Percentiles rank a stretch among this genome's conserved stretches.
Evolutionary conservation across 805 yeast species (phyloP).

Genomic region (Candida ficus): DNA sequence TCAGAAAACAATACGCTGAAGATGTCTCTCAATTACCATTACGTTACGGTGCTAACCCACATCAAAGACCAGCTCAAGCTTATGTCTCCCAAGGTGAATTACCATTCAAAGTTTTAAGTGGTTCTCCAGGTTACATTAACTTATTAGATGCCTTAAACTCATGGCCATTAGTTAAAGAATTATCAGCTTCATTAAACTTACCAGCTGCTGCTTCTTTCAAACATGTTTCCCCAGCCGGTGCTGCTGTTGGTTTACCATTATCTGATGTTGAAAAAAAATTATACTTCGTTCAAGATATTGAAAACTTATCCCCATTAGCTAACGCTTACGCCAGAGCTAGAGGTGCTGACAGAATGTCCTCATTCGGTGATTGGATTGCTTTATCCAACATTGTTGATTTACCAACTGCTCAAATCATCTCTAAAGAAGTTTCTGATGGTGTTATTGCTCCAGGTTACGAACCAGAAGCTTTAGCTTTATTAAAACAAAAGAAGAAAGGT

Average conservation of each 20-base stretch:
- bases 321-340: constrained; percentile 98
- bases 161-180: constrained; percentile 98
- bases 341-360: constrained; percentile 99
- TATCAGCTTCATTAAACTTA: constrained; percentile 85
- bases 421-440: constrained; percentile 97
- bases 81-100: constrained; percentile 79
- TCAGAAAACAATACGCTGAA: constrained; percentile 95
- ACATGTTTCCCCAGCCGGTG: constrained; percentile 99
- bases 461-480: constrained; percentile 84
- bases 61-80: constrained; percentile 99
- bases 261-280: constrained; percentile 88
- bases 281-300: constrained; percentile 92
- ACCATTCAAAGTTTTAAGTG: constrained; percentile 90
- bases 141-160: constrained; percentile 94
- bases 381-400: constrained; percentile 93
- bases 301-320: constrained; percentile 93
- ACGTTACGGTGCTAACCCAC: constrained; percentile 98
- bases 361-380: constrained; percentile 98
- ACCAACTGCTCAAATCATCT: constrained; percentile 94
- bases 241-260: constrained; percentile 93
- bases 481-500: constrained; percentile 92
- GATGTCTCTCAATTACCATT: constrained; percentile 84
- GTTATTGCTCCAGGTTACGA: constrained; percentile 97
- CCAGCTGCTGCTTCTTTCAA: constrained; percentile 99
- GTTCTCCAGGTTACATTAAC: constrained; percentile 97